phyloP scores from a whole-genome alignment of 1,139 yeast genomes.

The Suhomyces yuchorum region DNA sequence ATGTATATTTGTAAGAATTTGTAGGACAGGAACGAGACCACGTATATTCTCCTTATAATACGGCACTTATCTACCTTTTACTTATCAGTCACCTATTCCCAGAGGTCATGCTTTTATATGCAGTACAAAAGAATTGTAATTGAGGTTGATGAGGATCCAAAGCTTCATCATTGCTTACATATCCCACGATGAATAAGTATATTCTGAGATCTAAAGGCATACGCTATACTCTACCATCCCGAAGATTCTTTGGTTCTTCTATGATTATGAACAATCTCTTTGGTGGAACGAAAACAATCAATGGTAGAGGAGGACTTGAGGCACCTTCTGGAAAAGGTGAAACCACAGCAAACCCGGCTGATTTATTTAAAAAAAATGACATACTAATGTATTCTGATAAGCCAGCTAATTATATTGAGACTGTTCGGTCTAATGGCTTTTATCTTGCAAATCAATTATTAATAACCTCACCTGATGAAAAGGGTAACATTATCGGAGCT shows the following conservation, averaged over 20 bases:
- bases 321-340: constrained; percentile 45
- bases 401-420: constrained; percentile 48
- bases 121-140: background rate
- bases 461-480: constrained; percentile 49
- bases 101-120: too few species aligned
- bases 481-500: constrained; percentile 52
- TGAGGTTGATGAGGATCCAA: background rate
- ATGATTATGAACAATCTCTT: constrained; percentile 22
- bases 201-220: background rate
- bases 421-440: constrained; percentile 43
- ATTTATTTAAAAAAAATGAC: constrained; percentile 47
- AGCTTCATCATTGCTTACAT: background rate
- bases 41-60: too few species aligned
- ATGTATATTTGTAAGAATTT: too few species aligned
- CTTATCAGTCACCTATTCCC: too few species aligned
- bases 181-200: background rate
- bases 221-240: background rate
- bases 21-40: too few species aligned
- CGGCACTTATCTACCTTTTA: too few species aligned
- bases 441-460: constrained; percentile 42
- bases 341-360: constrained; percentile 49
- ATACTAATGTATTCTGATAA: constrained; percentile 46
- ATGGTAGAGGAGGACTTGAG: constrained; percentile 19
- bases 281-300: constrained; percentile 32
- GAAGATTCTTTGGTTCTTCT: constrained; percentile 2